Percentiles rank a stretch among this genome's conserved stretches.
Conservation (phyloP, 257 asterid genomes). For the Gardenia jasminoides region DNA sequence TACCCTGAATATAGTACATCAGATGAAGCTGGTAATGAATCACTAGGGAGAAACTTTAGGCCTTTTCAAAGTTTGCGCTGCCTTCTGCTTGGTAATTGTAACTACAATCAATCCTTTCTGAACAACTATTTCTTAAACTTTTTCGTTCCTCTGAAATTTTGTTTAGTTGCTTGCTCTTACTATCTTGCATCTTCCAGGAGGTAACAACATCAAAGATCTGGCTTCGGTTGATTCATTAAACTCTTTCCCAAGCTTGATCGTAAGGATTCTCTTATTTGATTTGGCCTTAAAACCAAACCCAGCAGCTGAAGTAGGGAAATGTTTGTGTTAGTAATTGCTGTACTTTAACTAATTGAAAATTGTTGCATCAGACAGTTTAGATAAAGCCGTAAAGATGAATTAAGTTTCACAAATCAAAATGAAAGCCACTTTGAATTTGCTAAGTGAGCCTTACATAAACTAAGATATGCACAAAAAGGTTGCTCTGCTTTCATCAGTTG, state of each 20-base stretch:
- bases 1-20: slow-evolving; percentile 50
- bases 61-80: slow-evolving; percentile 67
- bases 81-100: slow-evolving; percentile 72
- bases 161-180: slow-evolving; percentile 23
- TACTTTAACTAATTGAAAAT: not conserved
- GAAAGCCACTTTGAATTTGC: not conserved
- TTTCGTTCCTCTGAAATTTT: slow-evolving; percentile 14
- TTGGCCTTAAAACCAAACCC: not conserved
- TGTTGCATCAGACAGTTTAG: not conserved
- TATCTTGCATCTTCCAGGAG: slow-evolving; percentile 47
- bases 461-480: not conserved
- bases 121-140: slow-evolving; percentile 13
- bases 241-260: slow-evolving; percentile 72
- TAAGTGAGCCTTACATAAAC: not conserved
- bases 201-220: slow-evolving; percentile 67
- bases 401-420: not conserved
- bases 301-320: not conserved
- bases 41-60: slow-evolving; percentile 34
- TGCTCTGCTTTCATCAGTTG: not conserved
- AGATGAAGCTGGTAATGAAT: slow-evolving; percentile 35
- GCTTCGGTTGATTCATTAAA: slow-evolving; percentile 75
- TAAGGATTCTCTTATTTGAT: slow-evolving; percentile 35
- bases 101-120: not conserved
- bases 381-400: not conserved
- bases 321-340: not conserved